phyloP scores from a whole-genome alignment of 73 alveolate species.

The Tetrahymena elliotti region DNA sequence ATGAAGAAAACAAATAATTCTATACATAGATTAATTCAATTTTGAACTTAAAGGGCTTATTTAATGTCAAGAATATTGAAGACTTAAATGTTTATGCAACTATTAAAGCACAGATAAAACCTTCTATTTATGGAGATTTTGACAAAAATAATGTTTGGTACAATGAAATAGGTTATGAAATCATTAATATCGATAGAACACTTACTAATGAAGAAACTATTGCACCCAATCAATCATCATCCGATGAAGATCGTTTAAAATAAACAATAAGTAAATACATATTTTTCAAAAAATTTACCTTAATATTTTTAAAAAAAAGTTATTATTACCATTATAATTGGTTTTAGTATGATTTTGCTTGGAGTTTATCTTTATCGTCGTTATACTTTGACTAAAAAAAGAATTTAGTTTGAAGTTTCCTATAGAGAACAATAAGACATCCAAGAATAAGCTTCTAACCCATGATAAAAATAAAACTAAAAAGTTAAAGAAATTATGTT shows the following conservation, averaged over 20 bases:
- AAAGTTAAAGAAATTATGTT: neutral
- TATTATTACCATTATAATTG: neutral
- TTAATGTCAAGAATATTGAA: neutral
- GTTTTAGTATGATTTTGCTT: neutral
- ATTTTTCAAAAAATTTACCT: too few species aligned
- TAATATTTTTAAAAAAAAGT: neutral
- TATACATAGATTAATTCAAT: neutral
- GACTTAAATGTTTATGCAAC: neutral
- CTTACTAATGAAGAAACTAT: neutral
- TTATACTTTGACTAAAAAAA: neutral
- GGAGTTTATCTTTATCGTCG: neutral
- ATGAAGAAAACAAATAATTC: neutral
- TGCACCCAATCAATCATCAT: neutral
- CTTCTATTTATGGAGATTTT: neutral
- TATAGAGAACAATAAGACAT: neutral
- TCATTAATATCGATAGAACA: neutral
- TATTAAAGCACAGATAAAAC: neutral
- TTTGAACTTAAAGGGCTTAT: neutral
- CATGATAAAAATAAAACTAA: neutral
- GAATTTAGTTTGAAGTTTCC: neutral
- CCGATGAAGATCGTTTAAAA: neutral
- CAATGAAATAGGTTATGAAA: neutral
- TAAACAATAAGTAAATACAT: neutral
- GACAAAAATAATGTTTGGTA: neutral
- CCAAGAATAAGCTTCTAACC: neutral